Conservation (phyloP, 2,329 filamentous ascomycete species). For the Penicillium sp. region DNA sequence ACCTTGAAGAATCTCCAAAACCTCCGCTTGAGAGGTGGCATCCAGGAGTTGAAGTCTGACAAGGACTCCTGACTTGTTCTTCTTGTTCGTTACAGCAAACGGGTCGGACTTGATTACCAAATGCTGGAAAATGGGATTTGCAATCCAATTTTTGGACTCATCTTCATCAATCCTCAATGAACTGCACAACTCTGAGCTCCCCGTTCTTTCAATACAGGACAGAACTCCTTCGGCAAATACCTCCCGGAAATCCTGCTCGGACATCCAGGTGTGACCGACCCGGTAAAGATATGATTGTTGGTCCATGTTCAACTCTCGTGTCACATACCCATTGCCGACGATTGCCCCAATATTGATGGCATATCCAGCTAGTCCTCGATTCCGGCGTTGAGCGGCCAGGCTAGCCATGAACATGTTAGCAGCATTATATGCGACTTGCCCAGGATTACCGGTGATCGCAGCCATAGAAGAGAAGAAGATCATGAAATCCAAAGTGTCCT, state of each 20-base stretch:
- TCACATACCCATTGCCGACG: slow-evolving; percentile 22
- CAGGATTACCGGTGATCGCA: slow-evolving; percentile 34
- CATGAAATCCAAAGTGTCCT: slow-evolving; percentile 45
- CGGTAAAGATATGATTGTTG: slow-evolving; percentile 24
- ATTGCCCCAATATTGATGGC: slow-evolving; percentile 23
- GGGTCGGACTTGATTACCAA: slow-evolving; percentile 16
- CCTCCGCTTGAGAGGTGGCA: slow-evolving; percentile 10
- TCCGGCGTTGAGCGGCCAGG: slow-evolving; percentile 20
- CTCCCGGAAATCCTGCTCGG: slow-evolving; percentile 33
- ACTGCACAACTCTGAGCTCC: slow-evolving; percentile 16
- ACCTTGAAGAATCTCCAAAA: slow-evolving; percentile 17
- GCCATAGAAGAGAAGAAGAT: slow-evolving; percentile 41
- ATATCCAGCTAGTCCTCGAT: slow-evolving; percentile 15
- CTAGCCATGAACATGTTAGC: slow-evolving; percentile 41
- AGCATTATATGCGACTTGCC: slow-evolving; percentile 40
- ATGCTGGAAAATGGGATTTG: slow-evolving; percentile 25
- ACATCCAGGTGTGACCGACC: slow-evolving; percentile 26
- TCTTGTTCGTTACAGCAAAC: slow-evolving; percentile 11
- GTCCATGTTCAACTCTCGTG: slow-evolving; percentile 19
- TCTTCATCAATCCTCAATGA: slow-evolving; percentile 24
- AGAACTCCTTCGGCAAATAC: slow-evolving; percentile 33
- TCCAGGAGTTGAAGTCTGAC: slow-evolving; percentile 17
- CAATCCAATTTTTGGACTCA: slow-evolving; percentile 20
- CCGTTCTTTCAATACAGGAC: slow-evolving; percentile 14
- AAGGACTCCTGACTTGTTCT: slow-evolving; percentile 11